A percentile compares a stretch with the other conserved stretches of the same genome.
Evolutionary conservation across 2,329 filamentous ascomycete species (phyloP).

Genomic region (Phaeosphaeriaceae sp.): DNA sequence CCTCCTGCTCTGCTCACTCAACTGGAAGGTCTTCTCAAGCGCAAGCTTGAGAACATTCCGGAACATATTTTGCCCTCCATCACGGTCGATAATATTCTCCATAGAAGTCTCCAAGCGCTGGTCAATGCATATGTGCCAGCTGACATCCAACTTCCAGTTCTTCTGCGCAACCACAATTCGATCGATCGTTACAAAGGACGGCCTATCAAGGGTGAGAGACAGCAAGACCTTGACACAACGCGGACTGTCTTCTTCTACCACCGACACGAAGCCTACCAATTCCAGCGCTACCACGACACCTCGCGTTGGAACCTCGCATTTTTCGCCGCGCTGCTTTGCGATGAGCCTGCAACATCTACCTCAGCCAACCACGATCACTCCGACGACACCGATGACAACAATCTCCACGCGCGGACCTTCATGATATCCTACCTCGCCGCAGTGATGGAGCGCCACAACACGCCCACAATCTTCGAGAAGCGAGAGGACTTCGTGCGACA

Average conservation of each 20-base stretch:
- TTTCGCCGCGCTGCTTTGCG: conserved; percentile 23
- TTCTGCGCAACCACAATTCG: conserved; percentile 22
- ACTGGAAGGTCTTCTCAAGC: conserved; percentile 10
- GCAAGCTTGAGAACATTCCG: conserved; percentile 22
- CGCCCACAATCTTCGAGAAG: conserved; percentile 11
- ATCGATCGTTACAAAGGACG: conserved; percentile 10
- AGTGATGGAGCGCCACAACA: conserved; percentile 30
- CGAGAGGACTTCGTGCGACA: conserved; percentile 24
- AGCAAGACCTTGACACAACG: conserved; percentile 19
- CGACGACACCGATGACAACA: background rate
- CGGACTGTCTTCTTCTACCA: conserved; percentile 35
- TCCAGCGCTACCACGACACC: conserved; percentile 31
- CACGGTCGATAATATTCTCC: conserved; percentile 18
- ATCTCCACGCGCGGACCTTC: conserved; percentile 12
- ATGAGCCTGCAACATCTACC: too few species aligned
- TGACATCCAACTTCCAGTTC: conserved; percentile 29
- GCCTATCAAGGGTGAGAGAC: conserved; percentile 17
- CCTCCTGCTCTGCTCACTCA: background rate
- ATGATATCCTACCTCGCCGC: conserved; percentile 24
- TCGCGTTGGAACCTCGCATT: conserved; percentile 32
- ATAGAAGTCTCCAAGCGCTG: conserved; percentile 8
- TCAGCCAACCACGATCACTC: background rate
- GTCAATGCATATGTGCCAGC: conserved; percentile 22
- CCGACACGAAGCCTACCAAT: conserved; percentile 23
- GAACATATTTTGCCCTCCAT: conserved; percentile 12